phyloP scores from a whole-genome alignment of 2,329 filamentous ascomycete species.

The Elsinoe arachidis region DNA sequence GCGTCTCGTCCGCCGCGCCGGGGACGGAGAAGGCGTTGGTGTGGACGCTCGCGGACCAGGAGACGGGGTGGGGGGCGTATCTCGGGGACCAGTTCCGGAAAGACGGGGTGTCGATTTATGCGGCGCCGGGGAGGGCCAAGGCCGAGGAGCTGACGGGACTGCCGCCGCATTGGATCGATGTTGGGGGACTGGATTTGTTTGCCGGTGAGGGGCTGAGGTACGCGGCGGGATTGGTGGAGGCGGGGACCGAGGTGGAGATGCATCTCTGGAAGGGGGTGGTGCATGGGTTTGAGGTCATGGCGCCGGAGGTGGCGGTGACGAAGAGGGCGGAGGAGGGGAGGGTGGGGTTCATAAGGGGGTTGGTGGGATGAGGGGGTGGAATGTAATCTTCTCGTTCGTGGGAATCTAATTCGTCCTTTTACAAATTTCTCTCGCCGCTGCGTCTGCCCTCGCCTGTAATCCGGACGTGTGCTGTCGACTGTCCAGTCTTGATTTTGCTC shows the following conservation, averaged over 20 bases:
- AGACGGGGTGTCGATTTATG: slow-evolving; percentile 18
- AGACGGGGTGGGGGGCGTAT: slow-evolving; percentile 35
- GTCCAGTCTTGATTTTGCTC: not conserved
- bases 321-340: slow-evolving; percentile 9
- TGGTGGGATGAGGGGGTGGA: not conserved
- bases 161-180: slow-evolving; percentile 38
- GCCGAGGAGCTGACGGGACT: slow-evolving; percentile 26
- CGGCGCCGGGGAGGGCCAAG: slow-evolving; percentile 19
- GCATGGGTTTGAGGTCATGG: slow-evolving; percentile 32
- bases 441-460: not conserved
- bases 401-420: not conserved
- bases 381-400: not conserved
- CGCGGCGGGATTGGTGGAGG: slow-evolving; percentile 32
- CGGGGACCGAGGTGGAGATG: slow-evolving; percentile 35
- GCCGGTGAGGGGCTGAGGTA: slow-evolving; percentile 36
- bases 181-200: slow-evolving; percentile 38
- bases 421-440: not conserved
- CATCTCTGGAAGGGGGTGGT: slow-evolving; percentile 38
- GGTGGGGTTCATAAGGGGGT: not conserved
- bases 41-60: slow-evolving; percentile 33
- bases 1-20: slow-evolving; percentile 17
- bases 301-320: slow-evolving; percentile 13
- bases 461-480: not conserved
- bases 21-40: slow-evolving; percentile 28
- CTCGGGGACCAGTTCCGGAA: slow-evolving; percentile 26